These are phyloP conservation scores for Pseudoneurospora amorphoporcata DNA, from an alignment of 495 filamentous ascomycete species.

Conservation along the genomic window DNA sequence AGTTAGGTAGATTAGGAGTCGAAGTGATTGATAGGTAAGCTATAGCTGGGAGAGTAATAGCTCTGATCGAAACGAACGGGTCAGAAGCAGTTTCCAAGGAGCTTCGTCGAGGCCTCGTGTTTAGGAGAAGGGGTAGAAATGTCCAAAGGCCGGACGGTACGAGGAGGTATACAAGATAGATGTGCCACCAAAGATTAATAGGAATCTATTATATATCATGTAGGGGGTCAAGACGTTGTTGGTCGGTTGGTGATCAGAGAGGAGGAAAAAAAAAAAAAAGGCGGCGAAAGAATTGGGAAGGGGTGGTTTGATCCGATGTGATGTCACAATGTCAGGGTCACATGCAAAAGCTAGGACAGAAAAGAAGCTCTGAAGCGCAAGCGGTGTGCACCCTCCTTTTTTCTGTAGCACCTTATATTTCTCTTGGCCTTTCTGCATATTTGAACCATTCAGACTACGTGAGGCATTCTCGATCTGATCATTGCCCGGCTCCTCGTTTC, in stretches of 20 bases:
- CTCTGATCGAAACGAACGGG: too few species aligned
- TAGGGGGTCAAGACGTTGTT: not conserved
- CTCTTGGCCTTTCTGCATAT: not conserved
- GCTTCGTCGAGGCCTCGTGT: not conserved
- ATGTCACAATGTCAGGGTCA: constrained; percentile 9
- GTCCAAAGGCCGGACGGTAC: not conserved
- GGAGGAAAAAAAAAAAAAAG: not conserved
- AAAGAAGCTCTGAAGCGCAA: not conserved
- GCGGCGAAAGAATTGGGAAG: not conserved
- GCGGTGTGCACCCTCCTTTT: not conserved
- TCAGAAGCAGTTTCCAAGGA: not conserved
- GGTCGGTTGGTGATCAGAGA: not conserved
- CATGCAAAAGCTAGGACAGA: constrained; percentile 5
- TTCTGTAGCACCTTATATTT: not conserved
- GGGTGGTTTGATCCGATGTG: constrained; percentile 1
- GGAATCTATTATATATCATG: not conserved
- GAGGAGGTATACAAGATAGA: not conserved
- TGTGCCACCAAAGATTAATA: not conserved
- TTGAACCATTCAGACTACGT: not conserved
- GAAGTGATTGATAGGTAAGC: not conserved
- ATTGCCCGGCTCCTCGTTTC: not conserved
- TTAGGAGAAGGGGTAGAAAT: not conserved
- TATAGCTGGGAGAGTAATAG: not conserved
- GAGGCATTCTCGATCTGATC: not conserved
- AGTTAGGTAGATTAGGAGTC: not conserved